A percentile compares a stretch with the other conserved stretches of the same genome.
These are phyloP conservation scores for Aspergillus carbonarius DNA, from an alignment of 2,329 filamentous ascomycete genomes.

Conservation along the genomic window DNA sequence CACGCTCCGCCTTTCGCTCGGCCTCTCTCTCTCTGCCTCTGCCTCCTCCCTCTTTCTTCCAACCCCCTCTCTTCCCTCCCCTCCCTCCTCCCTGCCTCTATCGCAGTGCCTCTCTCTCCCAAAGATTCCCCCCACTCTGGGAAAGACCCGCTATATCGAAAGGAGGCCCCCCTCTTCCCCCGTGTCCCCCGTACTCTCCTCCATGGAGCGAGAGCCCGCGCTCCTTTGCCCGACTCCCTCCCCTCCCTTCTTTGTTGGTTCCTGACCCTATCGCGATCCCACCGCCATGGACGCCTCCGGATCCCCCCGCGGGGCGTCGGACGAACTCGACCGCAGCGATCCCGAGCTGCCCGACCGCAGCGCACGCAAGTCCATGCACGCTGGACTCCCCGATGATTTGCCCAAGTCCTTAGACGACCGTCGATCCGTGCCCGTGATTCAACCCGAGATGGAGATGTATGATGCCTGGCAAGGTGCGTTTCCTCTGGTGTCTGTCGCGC, in stretches of 20 bases:
- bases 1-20: constrained; percentile 7
- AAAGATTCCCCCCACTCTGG: background rate
- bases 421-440: constrained; percentile 63
- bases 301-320: constrained; percentile 32
- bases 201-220: constrained; percentile 25
- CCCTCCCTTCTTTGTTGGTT: constrained; percentile 13
- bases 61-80: background rate
- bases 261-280: constrained; percentile 12
- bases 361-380: constrained; percentile 21
- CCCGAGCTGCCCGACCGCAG: constrained; percentile 19
- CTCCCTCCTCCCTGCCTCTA: background rate
- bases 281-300: constrained; percentile 37
- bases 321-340: constrained; percentile 27
- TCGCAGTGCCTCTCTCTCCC: background rate
- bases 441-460: constrained; percentile 92
- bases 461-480: constrained; percentile 93
- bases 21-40: constrained; percentile 3
- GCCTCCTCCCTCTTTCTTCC: background rate
- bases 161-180: constrained; percentile 7
- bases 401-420: constrained; percentile 91
- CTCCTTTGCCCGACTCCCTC: constrained; percentile 12
- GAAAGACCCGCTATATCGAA: background rate
- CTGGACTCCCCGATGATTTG: constrained; percentile 74
- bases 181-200: constrained; percentile 7
- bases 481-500: constrained; percentile 3